Conservation (phyloP, 106 monocot genomes). For the Dendrobium nobile region DNA sequence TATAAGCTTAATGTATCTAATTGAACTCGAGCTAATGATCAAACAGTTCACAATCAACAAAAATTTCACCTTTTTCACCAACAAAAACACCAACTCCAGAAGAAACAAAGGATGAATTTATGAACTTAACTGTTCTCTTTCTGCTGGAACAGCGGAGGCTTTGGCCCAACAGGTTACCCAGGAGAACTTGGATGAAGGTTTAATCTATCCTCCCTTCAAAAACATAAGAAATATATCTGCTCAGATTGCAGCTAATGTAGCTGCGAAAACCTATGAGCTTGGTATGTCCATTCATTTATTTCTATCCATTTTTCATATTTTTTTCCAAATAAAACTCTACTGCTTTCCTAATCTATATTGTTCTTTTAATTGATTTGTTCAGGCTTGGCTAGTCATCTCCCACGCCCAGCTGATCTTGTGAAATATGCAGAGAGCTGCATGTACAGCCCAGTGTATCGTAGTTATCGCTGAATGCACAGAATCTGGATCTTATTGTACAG, state of each 20-base stretch:
- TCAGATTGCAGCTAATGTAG: slow-evolving; percentile 71
- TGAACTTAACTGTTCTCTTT: not conserved
- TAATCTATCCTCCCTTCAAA: slow-evolving; percentile 73
- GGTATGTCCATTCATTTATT: slow-evolving; percentile 18
- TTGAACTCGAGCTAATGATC: too few species aligned
- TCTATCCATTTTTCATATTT: not conserved
- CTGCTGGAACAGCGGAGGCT: slow-evolving; percentile 54
- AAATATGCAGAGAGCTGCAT: slow-evolving; percentile 64
- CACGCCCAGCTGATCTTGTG: slow-evolving; percentile 39
- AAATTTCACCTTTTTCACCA: too few species aligned
- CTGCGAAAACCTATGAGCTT: slow-evolving; percentile 81
- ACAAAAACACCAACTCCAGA: too few species aligned
- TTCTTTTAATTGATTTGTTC: not conserved
- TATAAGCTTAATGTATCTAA: too few species aligned
- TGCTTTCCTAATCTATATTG: not conserved
- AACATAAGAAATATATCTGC: slow-evolving; percentile 87
- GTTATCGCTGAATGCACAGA: slow-evolving; percentile 19
- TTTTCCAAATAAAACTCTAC: slow-evolving; percentile 6
- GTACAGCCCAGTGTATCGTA: slow-evolving; percentile 45
- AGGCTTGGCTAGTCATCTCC: slow-evolving; percentile 33
- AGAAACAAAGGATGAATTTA: not conserved
- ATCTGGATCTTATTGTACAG: not conserved
- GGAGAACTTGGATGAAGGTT: slow-evolving; percentile 55
- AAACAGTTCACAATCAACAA: too few species aligned
- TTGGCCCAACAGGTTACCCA: slow-evolving; percentile 57